Base-by-base conservation (phyloP, 2,329 filamentous ascomycete genomes). In the Penicillium sp. region DNA sequence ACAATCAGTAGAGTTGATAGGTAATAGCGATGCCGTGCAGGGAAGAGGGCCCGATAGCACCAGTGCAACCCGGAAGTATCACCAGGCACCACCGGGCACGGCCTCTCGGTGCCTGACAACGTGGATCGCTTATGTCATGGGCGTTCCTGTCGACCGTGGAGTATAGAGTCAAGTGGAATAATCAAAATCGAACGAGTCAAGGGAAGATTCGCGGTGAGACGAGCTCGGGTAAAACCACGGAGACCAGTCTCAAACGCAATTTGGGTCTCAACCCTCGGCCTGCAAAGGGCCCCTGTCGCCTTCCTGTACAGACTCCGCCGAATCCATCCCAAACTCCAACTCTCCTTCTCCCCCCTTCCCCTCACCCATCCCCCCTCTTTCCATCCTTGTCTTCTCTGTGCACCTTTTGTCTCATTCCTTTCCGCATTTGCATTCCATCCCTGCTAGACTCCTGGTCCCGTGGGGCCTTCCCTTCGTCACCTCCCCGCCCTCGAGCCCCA, bases 401-500 rank as follows among this genome's bases (percentile, higher is more conserved):
- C 39, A 25, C 16, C 41, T 13, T n/a, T 41, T 27, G 39, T 22
- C 28, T n/a, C 33, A 20, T 22, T 48, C 18, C 28, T 31, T 22
- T 22, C 45, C 43, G 44, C 30, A 50, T 48, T 49, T 41, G 33
- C 42, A 54, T 54, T 31, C 25, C 27, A 42, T 39, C 43, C 42
- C 24, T 41, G 39, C 39, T 27, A 20, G 27, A 40, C 5, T 28
- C 7, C 27, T 7, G 14, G 20, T 44, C 42, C 36, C 46, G 43
- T 47, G 46, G 54, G 50, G 43, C 46, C 33, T 48, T 52, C 44
- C 48, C 38, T 44, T 44, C 49, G 49, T 56, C 55, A 54, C 35
- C 48, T 41, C 45, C 50, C 52, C 47, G 41, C 48, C 46, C 28
- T 39, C 31, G 8, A 38, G 18, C 46, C 28, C 35, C 31, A 16